Percentiles rank a stretch among this genome's conserved stretches.
Evolutionary conservation across 768 basidiomycete species (phyloP).

Genomic region (Xerocomellus amylosporus): DNA sequence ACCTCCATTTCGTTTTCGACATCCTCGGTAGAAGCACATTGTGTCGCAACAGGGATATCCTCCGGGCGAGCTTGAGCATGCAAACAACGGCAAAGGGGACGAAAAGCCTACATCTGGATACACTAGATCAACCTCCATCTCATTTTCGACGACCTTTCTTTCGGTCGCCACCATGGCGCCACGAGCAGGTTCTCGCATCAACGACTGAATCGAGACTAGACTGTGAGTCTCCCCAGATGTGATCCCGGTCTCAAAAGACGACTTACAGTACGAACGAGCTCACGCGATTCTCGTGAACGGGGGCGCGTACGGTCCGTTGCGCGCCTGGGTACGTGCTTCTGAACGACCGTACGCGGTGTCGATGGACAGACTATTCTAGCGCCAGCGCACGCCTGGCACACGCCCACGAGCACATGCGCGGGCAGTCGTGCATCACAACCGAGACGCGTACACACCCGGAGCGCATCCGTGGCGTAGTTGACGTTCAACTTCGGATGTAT

Average conservation of each 20-base stretch:
- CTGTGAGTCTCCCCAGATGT: not conserved
- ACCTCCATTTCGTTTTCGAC: conserved; percentile 5
- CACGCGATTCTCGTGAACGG: not conserved
- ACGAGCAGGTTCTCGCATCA: not conserved
- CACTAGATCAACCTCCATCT: conserved; percentile 13
- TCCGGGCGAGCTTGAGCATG: conserved; percentile 2
- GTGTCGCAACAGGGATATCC: not conserved
- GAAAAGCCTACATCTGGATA: conserved; percentile 24
- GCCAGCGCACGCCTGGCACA: conserved; percentile 15
- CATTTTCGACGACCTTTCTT: not conserved
- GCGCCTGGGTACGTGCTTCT: not conserved
- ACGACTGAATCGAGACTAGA: not conserved
- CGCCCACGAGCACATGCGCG: not conserved
- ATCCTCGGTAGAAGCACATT: not conserved
- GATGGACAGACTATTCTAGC: conserved; percentile 5
- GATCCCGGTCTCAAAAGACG: not conserved
- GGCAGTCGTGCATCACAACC: conserved; percentile 18
- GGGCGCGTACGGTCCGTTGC: not conserved
- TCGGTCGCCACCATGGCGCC: not conserved
- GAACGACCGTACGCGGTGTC: not conserved
- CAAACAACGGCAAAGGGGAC: not conserved
- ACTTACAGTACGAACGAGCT: conserved; percentile 1
- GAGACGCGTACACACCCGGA: conserved; percentile 14
- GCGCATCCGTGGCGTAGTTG: not conserved
- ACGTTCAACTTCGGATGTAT: too few species aligned